Evolutionary conservation across 352 stramenopile genomes (phyloP).

Genomic region (Phytopythium chamaehyphon): DNA sequence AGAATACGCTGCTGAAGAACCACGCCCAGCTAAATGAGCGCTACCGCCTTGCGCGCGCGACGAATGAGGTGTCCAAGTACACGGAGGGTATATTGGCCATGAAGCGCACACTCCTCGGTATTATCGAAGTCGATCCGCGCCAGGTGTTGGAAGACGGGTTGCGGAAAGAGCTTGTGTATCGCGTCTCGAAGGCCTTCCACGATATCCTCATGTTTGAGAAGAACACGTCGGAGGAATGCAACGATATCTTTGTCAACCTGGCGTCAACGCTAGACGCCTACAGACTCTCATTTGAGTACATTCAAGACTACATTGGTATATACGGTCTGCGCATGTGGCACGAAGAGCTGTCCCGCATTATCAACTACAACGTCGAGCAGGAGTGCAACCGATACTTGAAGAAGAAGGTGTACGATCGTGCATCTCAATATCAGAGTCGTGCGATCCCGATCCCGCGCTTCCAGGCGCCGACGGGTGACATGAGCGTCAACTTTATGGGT

Average conservation of each 20-base stretch:
- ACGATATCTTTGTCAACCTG: conserved; percentile 82
- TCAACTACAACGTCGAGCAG: conserved; percentile 96
- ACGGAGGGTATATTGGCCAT: conserved; percentile 94
- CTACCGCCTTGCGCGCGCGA: conserved; percentile 90
- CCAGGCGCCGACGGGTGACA: conserved; percentile 73
- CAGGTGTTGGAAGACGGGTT: conserved; percentile 93
- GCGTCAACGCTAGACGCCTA: conserved; percentile 88
- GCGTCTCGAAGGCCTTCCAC: conserved; percentile 82
- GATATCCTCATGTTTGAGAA: conserved; percentile 86
- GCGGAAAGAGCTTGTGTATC: conserved; percentile 92
- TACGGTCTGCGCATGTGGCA: conserved; percentile 95
- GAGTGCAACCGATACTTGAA: conserved; percentile 95
- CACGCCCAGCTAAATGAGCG: conserved; percentile 90
- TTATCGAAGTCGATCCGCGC: conserved; percentile 92
- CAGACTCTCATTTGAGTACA: conserved; percentile 91
- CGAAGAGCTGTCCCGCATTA: conserved; percentile 92
- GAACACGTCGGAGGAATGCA: conserved; percentile 79
- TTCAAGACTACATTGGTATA: conserved; percentile 95
- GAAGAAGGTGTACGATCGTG: conserved; percentile 91
- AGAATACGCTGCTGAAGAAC: conserved; percentile 91
- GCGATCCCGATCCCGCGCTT: conserved; percentile 93
- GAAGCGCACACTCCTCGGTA: conserved; percentile 92
- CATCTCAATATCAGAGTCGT: conserved; percentile 89
- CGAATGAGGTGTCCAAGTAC: conserved; percentile 95
- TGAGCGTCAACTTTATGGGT: conserved; percentile 93